Evolutionary conservation across 148 eudicot genomes (phyloP).

Genomic region (Oxyria digyna): DNA sequence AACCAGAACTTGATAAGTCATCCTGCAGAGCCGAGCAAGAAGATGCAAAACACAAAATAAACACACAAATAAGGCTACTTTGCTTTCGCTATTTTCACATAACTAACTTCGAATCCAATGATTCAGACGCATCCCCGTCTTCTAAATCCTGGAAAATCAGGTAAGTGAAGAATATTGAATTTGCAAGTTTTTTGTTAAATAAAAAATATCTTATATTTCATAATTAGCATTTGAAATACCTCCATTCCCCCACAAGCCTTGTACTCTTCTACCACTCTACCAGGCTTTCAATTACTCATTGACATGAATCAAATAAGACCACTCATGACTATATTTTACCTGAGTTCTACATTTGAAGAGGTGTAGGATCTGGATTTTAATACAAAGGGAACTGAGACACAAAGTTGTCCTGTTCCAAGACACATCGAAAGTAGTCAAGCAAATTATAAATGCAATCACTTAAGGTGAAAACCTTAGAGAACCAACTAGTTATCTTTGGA

Average conservation of each 20-base stretch:
- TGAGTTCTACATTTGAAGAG: too few species aligned
- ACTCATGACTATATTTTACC: too few species aligned
- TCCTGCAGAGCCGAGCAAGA: background rate
- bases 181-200: background rate
- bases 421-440: too few species aligned
- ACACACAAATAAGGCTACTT: background rate
- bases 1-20: background rate
- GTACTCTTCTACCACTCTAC: slow-evolving; percentile 97
- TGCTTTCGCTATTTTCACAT: slow-evolving; percentile 17
- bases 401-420: too few species aligned
- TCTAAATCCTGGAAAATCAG: slow-evolving; percentile 57
- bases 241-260: slow-evolving; percentile 99
- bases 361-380: too few species aligned
- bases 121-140: slow-evolving; percentile 69
- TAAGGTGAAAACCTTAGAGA: too few species aligned
- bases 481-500: too few species aligned
- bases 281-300: slow-evolving; percentile 76
- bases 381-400: too few species aligned
- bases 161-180: background rate
- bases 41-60: background rate
- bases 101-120: slow-evolving; percentile 53
- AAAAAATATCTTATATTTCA: background rate
- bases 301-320: too few species aligned
- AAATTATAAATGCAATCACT: too few species aligned
- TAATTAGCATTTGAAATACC: slow-evolving; percentile 27